phyloP scores from a whole-genome alignment of 139 green algal species.

The Volvox reticuliferus region DNA sequence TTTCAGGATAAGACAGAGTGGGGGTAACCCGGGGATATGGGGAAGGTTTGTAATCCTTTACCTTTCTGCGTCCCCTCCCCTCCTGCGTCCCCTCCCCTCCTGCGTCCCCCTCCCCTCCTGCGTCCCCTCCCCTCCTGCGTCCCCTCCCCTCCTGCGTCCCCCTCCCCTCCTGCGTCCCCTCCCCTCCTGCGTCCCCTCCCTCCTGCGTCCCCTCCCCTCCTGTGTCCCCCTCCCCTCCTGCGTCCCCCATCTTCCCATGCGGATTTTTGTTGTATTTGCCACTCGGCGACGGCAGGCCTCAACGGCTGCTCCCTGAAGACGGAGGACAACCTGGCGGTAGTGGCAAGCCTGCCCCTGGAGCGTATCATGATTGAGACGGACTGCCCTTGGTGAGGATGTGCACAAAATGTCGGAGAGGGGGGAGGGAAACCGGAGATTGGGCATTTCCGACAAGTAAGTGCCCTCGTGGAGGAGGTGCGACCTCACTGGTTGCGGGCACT shows the following conservation, averaged over 20 bases:
- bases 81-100: too few species aligned
- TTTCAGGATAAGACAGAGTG: background rate
- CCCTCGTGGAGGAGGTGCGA: too few species aligned
- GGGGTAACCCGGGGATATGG: background rate
- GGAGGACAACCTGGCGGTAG: slow-evolving; percentile 83
- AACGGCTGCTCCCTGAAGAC: slow-evolving; percentile 94
- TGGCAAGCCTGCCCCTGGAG: slow-evolving; percentile 74
- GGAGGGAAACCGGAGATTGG: background rate
- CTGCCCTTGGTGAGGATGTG: slow-evolving; percentile 83
- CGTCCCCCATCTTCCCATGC: background rate
- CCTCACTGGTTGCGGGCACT: too few species aligned
- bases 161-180: too few species aligned
- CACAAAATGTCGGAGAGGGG: background rate
- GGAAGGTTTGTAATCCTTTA: too few species aligned
- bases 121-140: too few species aligned
- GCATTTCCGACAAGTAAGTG: background rate
- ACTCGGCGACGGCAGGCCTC: slow-evolving; percentile 67
- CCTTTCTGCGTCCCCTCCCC: too few species aligned
- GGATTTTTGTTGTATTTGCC: background rate
- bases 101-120: too few species aligned
- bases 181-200: background rate
- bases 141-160: too few species aligned
- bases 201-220: background rate
- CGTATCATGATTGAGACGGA: slow-evolving; percentile 93
- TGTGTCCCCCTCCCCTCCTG: background rate